A percentile compares a stretch with the other conserved stretches of the same genome.
phyloP scores from a whole-genome alignment of 78 protist genomes.

The Paratrimastix pyriformis region DNA sequence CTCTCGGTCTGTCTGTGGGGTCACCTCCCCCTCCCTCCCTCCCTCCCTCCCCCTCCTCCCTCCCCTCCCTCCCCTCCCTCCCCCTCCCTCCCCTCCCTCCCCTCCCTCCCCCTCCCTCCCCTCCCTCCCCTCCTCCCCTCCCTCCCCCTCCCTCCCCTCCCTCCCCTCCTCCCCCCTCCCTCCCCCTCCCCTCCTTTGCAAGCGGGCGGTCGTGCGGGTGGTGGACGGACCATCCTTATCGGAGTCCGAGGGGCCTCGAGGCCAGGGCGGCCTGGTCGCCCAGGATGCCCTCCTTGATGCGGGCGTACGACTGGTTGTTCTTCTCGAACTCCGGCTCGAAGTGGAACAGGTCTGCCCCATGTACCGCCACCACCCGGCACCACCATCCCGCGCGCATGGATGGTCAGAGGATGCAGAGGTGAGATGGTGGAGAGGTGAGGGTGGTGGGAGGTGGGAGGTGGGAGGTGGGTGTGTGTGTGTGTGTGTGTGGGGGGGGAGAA shows the following conservation, averaged over 20 bases:
- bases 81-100: neutral
- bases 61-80: neutral
- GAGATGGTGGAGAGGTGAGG: no score
- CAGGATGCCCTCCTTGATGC: conserved; percentile 36
- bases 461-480: no score
- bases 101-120: neutral
- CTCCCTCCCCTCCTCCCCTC: no score
- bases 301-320: conserved; percentile 62
- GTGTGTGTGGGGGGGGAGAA: no score
- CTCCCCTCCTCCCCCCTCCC: conserved; percentile 28
- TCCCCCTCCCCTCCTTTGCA: conserved; percentile 1
- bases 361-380: no score
- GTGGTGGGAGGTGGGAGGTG: no score
- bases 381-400: no score
- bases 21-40: neutral
- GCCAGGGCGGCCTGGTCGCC: conserved; percentile 51
- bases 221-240: conserved; percentile 35
- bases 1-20: neutral
- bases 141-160: conserved; percentile 31
- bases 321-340: conserved; percentile 67
- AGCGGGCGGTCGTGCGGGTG: neutral
- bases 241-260: conserved; percentile 37
- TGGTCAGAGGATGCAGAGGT: no score
- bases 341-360: conserved; percentile 62
- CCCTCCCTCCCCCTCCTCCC: neutral